A percentile compares a stretch with the other conserved stretches of the same genome.
These are phyloP conservation scores for Coffea canephora DNA, from an alignment of 257 asterid genomes.

Conservation along the genomic window DNA sequence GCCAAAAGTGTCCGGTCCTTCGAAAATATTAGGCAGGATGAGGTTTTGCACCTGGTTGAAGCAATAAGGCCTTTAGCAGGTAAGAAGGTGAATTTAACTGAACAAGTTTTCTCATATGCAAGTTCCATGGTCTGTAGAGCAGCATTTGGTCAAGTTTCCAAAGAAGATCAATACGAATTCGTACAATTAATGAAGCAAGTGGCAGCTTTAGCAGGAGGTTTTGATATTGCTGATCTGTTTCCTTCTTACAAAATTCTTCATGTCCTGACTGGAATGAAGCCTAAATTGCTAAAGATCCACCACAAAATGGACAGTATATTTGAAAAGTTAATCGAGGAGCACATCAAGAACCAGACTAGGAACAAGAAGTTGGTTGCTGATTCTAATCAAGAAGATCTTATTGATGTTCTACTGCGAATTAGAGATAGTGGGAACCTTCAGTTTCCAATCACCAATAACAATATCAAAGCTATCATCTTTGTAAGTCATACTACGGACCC, in stretches of 20 bases:
- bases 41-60: not conserved
- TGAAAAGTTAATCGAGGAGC: not conserved
- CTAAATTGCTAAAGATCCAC: not conserved
- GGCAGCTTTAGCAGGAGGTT: not conserved
- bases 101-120: not conserved
- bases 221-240: not conserved
- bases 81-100: not conserved
- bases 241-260: not conserved
- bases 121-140: slow-evolving; percentile 13
- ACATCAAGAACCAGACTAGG: not conserved
- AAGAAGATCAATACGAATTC: not conserved
- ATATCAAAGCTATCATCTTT: not conserved
- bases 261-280: not conserved
- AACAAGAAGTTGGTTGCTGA: not conserved
- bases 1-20: not conserved
- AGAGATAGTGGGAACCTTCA: not conserved
- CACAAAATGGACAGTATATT: not conserved
- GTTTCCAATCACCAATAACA: not conserved
- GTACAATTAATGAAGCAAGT: not conserved
- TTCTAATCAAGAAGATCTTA: not conserved
- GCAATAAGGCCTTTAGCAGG: not conserved
- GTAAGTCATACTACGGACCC: not conserved
- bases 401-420: not conserved
- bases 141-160: slow-evolving; percentile 10
- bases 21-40: not conserved